Evolutionary conservation across 768 basidiomycete genomes (phyloP).

Genomic region (Steccherinum ochraceum): DNA sequence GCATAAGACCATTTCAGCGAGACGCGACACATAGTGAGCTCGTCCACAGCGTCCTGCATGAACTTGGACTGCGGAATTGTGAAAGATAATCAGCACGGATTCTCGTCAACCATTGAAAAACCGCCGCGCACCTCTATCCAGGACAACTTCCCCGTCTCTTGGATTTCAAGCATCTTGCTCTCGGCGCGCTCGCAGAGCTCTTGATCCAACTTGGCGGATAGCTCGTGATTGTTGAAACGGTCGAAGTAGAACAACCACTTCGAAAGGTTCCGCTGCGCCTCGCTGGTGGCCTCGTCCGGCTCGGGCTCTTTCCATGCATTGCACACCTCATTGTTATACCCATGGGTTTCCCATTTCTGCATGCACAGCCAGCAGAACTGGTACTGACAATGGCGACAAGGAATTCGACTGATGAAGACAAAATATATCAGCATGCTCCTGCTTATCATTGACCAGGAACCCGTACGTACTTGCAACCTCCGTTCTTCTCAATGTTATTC

Average conservation of each 20-base stretch:
- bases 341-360: constrained; percentile 37
- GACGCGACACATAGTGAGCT: constrained; percentile 79
- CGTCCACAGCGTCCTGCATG: constrained; percentile 95
- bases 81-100: neutral
- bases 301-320: constrained; percentile 68
- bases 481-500: constrained; percentile 99
- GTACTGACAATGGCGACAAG: constrained; percentile 95
- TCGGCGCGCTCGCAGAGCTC: constrained; percentile 92
- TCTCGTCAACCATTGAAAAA: neutral
- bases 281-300: constrained; percentile 41
- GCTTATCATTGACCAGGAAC: too few relatives aligned
- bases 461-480: constrained; percentile 92
- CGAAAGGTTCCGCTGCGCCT: constrained; percentile 21
- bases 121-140: constrained; percentile 87
- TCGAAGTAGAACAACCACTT: constrained; percentile 71
- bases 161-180: constrained; percentile 99
- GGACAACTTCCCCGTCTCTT: constrained; percentile 81
- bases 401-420: constrained; percentile 75
- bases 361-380: constrained; percentile 99
- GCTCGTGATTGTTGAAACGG: constrained; percentile 98
- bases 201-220: constrained; percentile 89
- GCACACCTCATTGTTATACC: constrained; percentile 26
- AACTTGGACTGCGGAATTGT: constrained; percentile 44
- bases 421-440: too few relatives aligned
- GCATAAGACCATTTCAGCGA: constrained; percentile 99